These are phyloP conservation scores for Earliella scabrosa DNA, from an alignment of 1,284 basidiomycete species.

Conservation along the genomic window DNA sequence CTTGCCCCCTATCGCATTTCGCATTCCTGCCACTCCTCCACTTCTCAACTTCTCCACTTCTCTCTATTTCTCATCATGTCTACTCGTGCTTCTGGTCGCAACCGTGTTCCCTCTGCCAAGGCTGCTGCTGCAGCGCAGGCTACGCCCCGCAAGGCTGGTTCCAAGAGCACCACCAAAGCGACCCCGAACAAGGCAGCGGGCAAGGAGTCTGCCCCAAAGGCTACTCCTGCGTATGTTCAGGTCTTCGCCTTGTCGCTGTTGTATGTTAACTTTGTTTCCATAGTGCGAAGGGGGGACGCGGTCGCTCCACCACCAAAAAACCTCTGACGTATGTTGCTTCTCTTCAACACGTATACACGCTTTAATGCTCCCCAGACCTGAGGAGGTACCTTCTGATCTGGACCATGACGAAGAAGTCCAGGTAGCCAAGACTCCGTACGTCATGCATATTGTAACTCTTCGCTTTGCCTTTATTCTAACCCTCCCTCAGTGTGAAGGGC, in stretches of 20 bases:
- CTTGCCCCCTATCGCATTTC: too few relatives aligned
- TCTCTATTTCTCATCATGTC: background rate
- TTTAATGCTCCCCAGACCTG: too few relatives aligned
- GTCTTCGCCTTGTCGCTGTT: background rate
- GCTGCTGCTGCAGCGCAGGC: background rate
- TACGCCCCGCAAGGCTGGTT: background rate
- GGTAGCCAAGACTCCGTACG: too few relatives aligned
- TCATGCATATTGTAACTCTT: too few relatives aligned
- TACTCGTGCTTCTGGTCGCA: background rate
- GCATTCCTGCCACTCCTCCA: too few relatives aligned
- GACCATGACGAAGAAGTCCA: too few relatives aligned
- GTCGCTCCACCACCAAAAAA: background rate
- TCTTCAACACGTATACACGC: too few relatives aligned
- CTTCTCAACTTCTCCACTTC: too few relatives aligned
- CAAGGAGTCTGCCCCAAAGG: background rate
- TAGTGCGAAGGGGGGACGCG: background rate
- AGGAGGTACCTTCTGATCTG: too few relatives aligned
- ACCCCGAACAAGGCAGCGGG: background rate
- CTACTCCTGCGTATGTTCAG: background rate
- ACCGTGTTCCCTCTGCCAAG: background rate
- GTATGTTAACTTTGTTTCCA: background rate
- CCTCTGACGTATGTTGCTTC: background rate
- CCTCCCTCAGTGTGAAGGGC: too few relatives aligned
- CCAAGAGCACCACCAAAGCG: background rate
- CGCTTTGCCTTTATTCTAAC: too few relatives aligned